phyloP scores from a whole-genome alignment of 441 rosid species.

The Croton laevigatus region DNA sequence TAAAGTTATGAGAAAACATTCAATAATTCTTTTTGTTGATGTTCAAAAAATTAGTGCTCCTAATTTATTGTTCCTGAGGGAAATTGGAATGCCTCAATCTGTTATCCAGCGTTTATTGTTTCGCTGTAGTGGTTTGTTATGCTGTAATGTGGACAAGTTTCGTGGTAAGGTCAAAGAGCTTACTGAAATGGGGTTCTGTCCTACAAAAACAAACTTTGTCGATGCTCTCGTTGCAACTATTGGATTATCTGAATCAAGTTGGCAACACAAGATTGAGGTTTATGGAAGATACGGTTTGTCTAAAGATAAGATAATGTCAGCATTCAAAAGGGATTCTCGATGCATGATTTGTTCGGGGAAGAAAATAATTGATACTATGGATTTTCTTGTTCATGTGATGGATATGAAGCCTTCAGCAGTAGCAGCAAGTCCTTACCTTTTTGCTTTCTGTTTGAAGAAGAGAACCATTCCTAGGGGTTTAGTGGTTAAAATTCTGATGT shows the following conservation, averaged over 20 bases:
- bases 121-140: too few species aligned
- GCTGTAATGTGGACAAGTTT: background rate
- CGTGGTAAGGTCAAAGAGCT: background rate
- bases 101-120: background rate
- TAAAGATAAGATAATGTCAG: constrained; percentile 17
- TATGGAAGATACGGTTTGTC: constrained; percentile 33
- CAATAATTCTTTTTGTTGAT: background rate
- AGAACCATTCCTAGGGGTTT: constrained; percentile 20
- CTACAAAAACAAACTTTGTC: background rate
- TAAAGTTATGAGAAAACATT: background rate
- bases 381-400: constrained; percentile 24
- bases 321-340: constrained; percentile 18
- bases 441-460: constrained; percentile 18
- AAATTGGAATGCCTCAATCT: background rate
- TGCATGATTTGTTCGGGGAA: constrained; percentile 16
- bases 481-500: background rate
- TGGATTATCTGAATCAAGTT: background rate
- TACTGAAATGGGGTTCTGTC: background rate
- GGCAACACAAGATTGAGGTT: constrained; percentile 24
- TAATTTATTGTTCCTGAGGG: background rate
- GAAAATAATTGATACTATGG: constrained; percentile 20
- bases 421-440: background rate
- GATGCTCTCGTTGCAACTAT: background rate
- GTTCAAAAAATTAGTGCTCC: background rate
- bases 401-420: background rate